Conservation (phyloP, 140 eudicot species). For the Bidens hawaiensis region DNA sequence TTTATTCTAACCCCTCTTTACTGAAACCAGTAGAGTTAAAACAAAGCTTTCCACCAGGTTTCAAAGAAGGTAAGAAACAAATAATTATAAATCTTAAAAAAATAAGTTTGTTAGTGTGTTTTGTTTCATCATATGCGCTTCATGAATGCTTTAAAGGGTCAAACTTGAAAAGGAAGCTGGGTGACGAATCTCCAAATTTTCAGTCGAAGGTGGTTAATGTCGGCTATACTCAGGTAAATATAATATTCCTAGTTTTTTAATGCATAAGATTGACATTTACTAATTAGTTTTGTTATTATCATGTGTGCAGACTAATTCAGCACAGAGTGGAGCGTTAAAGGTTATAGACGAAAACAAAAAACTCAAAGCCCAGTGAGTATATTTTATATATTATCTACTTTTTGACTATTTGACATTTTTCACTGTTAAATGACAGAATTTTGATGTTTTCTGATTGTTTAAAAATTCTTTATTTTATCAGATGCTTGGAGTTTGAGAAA, state of each 20-base stretch:
- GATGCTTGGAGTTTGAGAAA: slow-evolving; percentile 64
- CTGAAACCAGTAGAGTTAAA: slow-evolving; percentile 18
- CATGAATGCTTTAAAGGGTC: slow-evolving; percentile 30
- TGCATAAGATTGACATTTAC: neutral
- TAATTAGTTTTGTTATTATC: neutral
- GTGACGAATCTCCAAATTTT: slow-evolving; percentile 18
- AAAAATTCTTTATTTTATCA: slow-evolving; percentile 21
- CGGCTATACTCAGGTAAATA: slow-evolving; percentile 15
- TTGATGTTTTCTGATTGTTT: neutral
- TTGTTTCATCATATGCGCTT: slow-evolving; percentile 4
- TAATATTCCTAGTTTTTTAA: slow-evolving; percentile 7
- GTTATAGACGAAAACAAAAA: slow-evolving; percentile 58
- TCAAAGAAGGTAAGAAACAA: slow-evolving; percentile 37
- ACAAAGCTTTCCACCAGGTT: slow-evolving; percentile 15
- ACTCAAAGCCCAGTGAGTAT: slow-evolving; percentile 63
- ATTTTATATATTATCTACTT: neutral
- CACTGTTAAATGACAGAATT: neutral
- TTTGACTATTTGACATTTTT: neutral
- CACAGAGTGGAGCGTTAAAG: slow-evolving; percentile 32
- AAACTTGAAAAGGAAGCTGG: slow-evolving; percentile 39
- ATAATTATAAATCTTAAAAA: neutral
- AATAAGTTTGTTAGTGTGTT: neutral
- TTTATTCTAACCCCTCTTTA: slow-evolving; percentile 12
- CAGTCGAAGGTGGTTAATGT: slow-evolving; percentile 15
- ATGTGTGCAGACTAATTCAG: slow-evolving; percentile 34